Base-by-base conservation (phyloP, 1,284 basidiomycete species). In the Ceratobasidium sp. region DNA sequence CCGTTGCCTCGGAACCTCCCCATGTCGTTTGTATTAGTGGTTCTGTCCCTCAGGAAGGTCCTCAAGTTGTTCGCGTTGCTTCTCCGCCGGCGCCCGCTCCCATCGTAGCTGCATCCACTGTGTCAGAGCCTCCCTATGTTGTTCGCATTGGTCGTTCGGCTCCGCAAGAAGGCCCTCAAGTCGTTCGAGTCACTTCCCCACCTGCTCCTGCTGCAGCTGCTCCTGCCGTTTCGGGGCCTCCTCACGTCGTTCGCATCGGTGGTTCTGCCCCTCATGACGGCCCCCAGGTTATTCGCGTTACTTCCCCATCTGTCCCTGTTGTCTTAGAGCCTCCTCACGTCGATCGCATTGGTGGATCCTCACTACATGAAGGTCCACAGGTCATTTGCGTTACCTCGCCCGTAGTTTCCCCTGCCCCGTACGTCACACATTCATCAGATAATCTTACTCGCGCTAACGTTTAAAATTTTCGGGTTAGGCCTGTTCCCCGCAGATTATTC, bases 291-390 rank as follows among this genome's bases (percentile, higher is more conserved):
- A 62, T 62, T 23, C 59, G 49, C 13, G 49, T 62, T 1, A 62
- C 59, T 3, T 52, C 59, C 8, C 59, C 59, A 25, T 11, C n/a
- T 41, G 39, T 42, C 8, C 47, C 46, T 19, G n/a, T 41, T 19
- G 19, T 50, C 9, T 19, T 19, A 6, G 62, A 27, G 4, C 50
- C 53, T 30, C 25, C 39, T 4, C 14, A 25, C 30, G 62, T 44
- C 8, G 56, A 67, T 56, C 69, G 69, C 23, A 56, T 70, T 2
- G n/a, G n/a, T n/a, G n/a, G n/a, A n/a, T n/a, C n/a, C n/a, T n/a
- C n/a, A n/a, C n/a, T n/a, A n/a, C n/a, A n/a, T n/a, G n/a, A n/a
- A n/a, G n/a, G n/a, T n/a, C n/a, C n/a, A n/a, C n/a, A n/a, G n/a
- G n/a, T n/a, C n/a, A n/a, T n/a, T n/a, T n/a, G n/a, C n/a, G n/a